A percentile compares a stretch with the other conserved stretches of the same genome.
Evolutionary conservation across 1,284 basidiomycete species (phyloP).

Genomic region (Ustilago tritici): DNA sequence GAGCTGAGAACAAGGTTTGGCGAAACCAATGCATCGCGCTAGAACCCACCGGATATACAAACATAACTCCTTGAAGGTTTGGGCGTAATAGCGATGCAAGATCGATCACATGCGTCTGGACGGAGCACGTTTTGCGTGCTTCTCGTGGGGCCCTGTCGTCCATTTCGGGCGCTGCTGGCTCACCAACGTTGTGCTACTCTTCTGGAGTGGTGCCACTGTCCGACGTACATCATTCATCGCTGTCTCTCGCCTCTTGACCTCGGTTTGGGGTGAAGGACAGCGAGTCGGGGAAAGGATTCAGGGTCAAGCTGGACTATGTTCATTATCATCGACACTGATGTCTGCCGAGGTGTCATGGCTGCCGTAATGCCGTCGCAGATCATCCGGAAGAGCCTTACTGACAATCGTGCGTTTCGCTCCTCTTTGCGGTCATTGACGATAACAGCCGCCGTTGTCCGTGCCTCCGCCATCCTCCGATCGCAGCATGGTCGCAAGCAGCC

Average conservation of each 20-base stretch:
- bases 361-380: background rate
- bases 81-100: conserved; percentile 69
- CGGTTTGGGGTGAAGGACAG: background rate
- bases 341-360: background rate
- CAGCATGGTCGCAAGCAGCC: conserved; percentile 57
- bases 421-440: conserved; percentile 6
- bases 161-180: conserved; percentile 31
- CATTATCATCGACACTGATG: background rate
- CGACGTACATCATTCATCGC: conserved; percentile 30
- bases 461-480: conserved; percentile 61
- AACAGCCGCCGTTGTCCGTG: conserved; percentile 65
- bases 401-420: conserved; percentile 11
- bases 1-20: background rate
- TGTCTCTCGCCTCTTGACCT: background rate
- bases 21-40: conserved; percentile 60
- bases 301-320: no score
- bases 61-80: conserved; percentile 58
- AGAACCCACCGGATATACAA: conserved; percentile 67
- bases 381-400: conserved; percentile 14
- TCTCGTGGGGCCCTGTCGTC: conserved; percentile 32
- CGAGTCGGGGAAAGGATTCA: background rate
- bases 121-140: conserved; percentile 19
- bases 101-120: conserved; percentile 39
- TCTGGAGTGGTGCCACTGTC: conserved; percentile 26
- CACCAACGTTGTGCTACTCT: conserved; percentile 30